phyloP scores from a whole-genome alignment of 2,329 filamentous ascomycete species.

The Ophiostoma ulmi region DNA sequence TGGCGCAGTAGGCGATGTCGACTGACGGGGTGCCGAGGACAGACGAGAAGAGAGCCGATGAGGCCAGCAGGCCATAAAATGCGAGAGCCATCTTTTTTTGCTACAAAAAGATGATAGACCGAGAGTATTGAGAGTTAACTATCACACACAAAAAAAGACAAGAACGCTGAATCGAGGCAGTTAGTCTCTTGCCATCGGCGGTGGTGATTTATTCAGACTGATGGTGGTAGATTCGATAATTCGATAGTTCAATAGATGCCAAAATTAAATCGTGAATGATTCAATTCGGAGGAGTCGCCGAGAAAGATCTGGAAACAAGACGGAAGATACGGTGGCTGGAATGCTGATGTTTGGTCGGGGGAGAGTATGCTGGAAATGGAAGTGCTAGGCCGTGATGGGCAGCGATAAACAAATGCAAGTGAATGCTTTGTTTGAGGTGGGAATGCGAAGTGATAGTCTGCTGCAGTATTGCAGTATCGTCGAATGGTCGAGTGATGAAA shows the following conservation, averaged over 20 bases:
- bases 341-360: neutral
- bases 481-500: neutral
- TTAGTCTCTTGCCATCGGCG: neutral
- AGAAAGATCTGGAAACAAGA: neutral
- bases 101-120: neutral
- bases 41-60: neutral
- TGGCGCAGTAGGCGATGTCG: slow-evolving; percentile 41
- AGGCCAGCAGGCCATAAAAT: slow-evolving; percentile 15
- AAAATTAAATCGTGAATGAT: neutral
- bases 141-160: neutral
- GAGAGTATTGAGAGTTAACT: neutral
- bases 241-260: neutral
- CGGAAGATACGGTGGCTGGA: neutral
- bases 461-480: slow-evolving; percentile 13
- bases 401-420: slow-evolving; percentile 26
- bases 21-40: slow-evolving; percentile 23
- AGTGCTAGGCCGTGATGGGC: neutral
- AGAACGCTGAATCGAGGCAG: neutral
- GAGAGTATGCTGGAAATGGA: neutral
- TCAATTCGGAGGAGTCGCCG: neutral
- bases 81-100: slow-evolving; percentile 18
- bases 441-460: neutral
- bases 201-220: neutral
- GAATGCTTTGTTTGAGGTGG: slow-evolving; percentile 23
- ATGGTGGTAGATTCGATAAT: neutral